Base-by-base conservation (phyloP, 768 basidiomycete species). In the Termitomyces sp. region DNA sequence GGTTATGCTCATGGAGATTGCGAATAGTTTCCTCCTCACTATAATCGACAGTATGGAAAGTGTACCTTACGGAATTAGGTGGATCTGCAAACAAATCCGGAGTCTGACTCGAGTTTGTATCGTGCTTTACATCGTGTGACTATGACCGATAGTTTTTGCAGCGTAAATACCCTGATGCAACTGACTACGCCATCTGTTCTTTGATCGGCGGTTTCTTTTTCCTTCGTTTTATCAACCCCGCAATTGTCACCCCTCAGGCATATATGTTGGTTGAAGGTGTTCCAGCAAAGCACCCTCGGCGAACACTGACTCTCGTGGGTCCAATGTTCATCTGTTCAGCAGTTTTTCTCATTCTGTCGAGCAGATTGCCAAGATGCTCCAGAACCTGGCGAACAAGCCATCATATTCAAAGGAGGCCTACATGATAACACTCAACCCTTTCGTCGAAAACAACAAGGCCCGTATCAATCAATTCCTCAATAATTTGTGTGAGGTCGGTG, bases 201-300 rank as follows among this genome's bases (percentile, higher is more conserved):
- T 83, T 99, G 52, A 99, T 99, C 60, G 97, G 97, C 48, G 97
- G 97, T 10, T 99, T 99, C 77, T 99, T 99, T 83, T 99, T 99
- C 82, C 85, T 99, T 59, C 91, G 97, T 19, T 99, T 99, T 76
- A 98, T 99, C 76, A 99, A 99, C 66, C 97, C 97, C 2, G 97
- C 97, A 2, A 93, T 99, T 55, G 97, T 99, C 59, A 99, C 97
- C 0, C 97, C 97, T 0, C 97, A 99, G 69, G 97, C 97, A 30
- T 99, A 98, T 71, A 99, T 99, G 97, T 83, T 99, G 48, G 97
- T 99, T 28, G 95, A 98, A 68, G 92, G 91, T 49, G 91, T 96
- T 14, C 97, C 97, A 1, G 96, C 97, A 10, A 98, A 98, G 71
- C 96, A 98, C 69, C 97, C 97, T 27, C 80, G 97, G 50, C 85